A percentile compares a stretch with the other conserved stretches of the same genome.
Evolutionary conservation across 768 basidiomycete species (phyloP).

Genomic region (Boletus fagicola): DNA sequence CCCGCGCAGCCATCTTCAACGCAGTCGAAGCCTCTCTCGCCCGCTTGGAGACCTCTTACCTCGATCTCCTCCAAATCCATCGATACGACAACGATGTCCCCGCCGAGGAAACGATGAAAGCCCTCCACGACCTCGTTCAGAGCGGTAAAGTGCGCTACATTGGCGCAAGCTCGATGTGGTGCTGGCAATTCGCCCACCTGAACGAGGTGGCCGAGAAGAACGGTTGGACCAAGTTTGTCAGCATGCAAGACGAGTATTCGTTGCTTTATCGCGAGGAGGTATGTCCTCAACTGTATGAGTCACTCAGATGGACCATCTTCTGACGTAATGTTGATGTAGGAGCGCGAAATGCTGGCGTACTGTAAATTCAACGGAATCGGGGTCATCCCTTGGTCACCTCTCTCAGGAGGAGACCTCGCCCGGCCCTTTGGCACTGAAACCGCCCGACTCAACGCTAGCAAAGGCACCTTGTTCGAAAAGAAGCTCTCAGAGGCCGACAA

Average conservation of each 20-base stretch:
- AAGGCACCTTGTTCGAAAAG: slow-evolving; percentile 26
- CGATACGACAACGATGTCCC: slow-evolving; percentile 38
- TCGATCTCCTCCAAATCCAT: slow-evolving; percentile 48
- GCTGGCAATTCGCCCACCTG: slow-evolving; percentile 47
- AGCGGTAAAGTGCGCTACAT: slow-evolving; percentile 51
- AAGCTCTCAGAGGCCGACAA: slow-evolving; percentile 30
- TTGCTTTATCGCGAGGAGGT: slow-evolving; percentile 58
- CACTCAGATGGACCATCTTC: no score
- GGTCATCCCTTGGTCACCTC: slow-evolving; percentile 50
- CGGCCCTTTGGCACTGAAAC: slow-evolving; percentile 35
- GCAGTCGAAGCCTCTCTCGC: slow-evolving; percentile 37
- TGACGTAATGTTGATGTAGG: slow-evolving; percentile 26
- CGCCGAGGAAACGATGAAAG: slow-evolving; percentile 48
- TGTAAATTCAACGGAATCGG: slow-evolving; percentile 51
- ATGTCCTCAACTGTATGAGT: not conserved
- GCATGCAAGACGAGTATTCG: slow-evolving; percentile 55
- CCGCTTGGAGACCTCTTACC: slow-evolving; percentile 37
- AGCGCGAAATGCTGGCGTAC: slow-evolving; percentile 46
- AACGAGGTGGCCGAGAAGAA: slow-evolving; percentile 44
- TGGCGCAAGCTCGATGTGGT: slow-evolving; percentile 46
- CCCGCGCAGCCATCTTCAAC: slow-evolving; percentile 39
- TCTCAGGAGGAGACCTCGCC: slow-evolving; percentile 40
- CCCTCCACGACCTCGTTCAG: slow-evolving; percentile 48
- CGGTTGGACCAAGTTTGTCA: slow-evolving; percentile 54
- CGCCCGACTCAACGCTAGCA: slow-evolving; percentile 8